Conservation (phyloP, 495 filamentous ascomycete genomes). For the Penicillium maclennaniae region DNA sequence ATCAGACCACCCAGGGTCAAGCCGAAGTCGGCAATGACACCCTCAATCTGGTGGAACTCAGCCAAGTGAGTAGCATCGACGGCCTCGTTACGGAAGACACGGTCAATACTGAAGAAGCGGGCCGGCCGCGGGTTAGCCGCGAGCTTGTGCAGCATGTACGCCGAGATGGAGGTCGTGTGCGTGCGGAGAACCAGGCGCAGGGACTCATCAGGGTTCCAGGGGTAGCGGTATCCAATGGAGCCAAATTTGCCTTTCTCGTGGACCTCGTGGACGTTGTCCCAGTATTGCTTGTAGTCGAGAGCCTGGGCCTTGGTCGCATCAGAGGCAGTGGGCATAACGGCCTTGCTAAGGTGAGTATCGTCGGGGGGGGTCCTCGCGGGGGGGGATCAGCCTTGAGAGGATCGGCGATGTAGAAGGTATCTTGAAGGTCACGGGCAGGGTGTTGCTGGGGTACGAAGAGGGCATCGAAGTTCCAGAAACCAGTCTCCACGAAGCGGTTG, state of each 20-base stretch:
- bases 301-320: constrained; percentile 36
- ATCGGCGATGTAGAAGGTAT: constrained; percentile 97
- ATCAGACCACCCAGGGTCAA: constrained; percentile 89
- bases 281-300: constrained; percentile 78
- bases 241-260: constrained; percentile 86
- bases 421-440: constrained; percentile 91
- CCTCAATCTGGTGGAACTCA: constrained; percentile 98
- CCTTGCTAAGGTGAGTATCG: constrained; percentile 36
- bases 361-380: constrained; percentile 62
- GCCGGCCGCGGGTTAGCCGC: constrained; percentile 76
- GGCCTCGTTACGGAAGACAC: constrained; percentile 93
- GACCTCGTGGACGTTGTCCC: constrained; percentile 76
- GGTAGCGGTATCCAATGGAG: constrained; percentile 91
- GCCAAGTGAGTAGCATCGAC: constrained; percentile 95
- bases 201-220: constrained; percentile 86
- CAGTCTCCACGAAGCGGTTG: constrained; percentile 81
- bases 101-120: constrained; percentile 94
- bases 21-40: constrained; percentile 93
- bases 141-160: constrained; percentile 84
- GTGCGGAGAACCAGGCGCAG: constrained; percentile 87
- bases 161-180: constrained; percentile 88
- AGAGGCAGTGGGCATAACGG: constrained; percentile 25
- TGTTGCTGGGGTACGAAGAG: constrained; percentile 98
- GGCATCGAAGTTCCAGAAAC: constrained; percentile 98
- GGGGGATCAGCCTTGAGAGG: constrained; percentile 74